Evolutionary conservation across 345 rosid genomes (phyloP), one percentile per base, ranked within the genome.

Genomic region (Lepidium sativum): DNA sequence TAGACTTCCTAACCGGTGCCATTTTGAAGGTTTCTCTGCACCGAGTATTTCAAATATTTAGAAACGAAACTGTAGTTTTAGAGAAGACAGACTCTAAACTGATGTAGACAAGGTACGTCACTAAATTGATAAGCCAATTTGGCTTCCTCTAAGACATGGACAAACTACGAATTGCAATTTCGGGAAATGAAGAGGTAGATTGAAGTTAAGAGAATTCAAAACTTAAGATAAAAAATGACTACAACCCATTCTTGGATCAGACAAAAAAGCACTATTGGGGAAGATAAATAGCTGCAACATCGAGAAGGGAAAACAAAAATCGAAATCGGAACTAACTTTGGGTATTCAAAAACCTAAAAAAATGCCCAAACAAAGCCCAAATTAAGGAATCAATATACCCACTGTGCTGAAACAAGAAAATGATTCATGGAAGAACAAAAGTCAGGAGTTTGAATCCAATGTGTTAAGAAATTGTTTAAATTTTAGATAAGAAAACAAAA

Each of bases 1-100:
- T 89, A 20, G 88, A 81, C 78, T 92, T 92, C 71, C 82, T 85
- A 4, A 82, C 20, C 6, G 98, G 97, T 4, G 94, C 86, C 98
- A 89, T 92, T 32, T 38, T 27, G 20, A 20, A 54, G 57, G 47
- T 35, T 49, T 67, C 43, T 45, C 77, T 75, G 53, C 59, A 1
- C 70, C 80, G 73, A 42, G 51, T 11, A 54, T 39, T 48, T 48
- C 44, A 49, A 63, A 25, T 20, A 18, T 18, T 71, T 31, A 63
- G 37, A 40, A 48, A 31, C 29, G 0, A 44, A 39, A 4, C 4
- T 45, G 45, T n/a, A 31, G 25, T 0, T 47, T 27, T 17, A 18
- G 43, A 38, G 10, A 39, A 41, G 6, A n/a, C 52, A 35, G 35
- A 18, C 52, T 60, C 62, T 43, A 27, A 35, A 45, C 35, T 35